These are phyloP conservation scores for Coniochaeta pulveracea DNA, from an alignment of 2,329 filamentous ascomycete genomes.

Conservation along the genomic window DNA sequence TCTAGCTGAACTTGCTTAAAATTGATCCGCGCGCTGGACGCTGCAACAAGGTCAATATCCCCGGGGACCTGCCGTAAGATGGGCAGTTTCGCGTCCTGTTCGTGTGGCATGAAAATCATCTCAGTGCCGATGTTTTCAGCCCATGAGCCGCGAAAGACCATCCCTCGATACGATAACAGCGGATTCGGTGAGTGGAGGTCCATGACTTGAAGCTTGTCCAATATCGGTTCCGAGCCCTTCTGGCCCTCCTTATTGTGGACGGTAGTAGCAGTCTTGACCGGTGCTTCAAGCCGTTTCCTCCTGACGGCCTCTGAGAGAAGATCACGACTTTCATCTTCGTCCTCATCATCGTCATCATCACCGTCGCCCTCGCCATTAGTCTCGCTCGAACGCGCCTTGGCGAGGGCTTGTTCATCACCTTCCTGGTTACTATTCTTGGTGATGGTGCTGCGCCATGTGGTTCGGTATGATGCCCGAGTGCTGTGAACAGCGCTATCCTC, in stretches of 20 bases:
- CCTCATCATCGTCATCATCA: conserved; percentile 18
- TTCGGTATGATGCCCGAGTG: conserved; percentile 34
- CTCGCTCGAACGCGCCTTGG: too few species aligned
- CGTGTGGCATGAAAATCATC: conserved; percentile 53
- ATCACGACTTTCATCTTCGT: conserved; percentile 20
- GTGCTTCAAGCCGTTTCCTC: background rate
- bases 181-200: conserved; percentile 69
- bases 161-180: conserved; percentile 67
- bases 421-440: too few species aligned
- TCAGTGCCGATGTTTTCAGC: conserved; percentile 75
- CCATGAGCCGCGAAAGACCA: conserved; percentile 74
- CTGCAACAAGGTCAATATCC: conserved; percentile 61
- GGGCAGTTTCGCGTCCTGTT: conserved; percentile 27
- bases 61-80: conserved; percentile 38
- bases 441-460: too few species aligned
- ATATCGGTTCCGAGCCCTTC: conserved; percentile 9
- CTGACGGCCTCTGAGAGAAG: conserved; percentile 3
- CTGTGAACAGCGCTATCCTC: conserved; percentile 24
- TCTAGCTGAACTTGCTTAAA: conserved; percentile 51
- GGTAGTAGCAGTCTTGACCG: too few species aligned
- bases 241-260: background rate
- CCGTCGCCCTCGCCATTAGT: conserved; percentile 12
- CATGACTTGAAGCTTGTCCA: conserved; percentile 60
- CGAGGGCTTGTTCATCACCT: too few species aligned
- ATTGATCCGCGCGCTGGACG: conserved; percentile 57